A percentile compares a stretch with the other conserved stretches of the same genome.
These are phyloP conservation scores for Trichosporon sp. DNA, from an alignment of 1,284 basidiomycete species.

Conservation along the genomic window DNA sequence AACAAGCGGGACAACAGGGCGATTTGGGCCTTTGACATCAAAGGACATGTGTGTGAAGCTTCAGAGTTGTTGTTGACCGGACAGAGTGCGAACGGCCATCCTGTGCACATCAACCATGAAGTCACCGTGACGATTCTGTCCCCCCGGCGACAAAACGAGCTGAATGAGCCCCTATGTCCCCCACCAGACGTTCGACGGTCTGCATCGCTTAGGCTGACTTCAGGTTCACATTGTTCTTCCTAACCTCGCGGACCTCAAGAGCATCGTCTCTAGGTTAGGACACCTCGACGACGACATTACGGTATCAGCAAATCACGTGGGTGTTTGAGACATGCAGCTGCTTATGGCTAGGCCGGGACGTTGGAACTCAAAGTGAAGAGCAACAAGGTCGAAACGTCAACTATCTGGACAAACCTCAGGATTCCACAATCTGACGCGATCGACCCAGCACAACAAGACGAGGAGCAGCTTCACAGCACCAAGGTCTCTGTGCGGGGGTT, in stretches of 20 bases:
- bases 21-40: slow-evolving; percentile 52
- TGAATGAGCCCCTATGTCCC: slow-evolving; percentile 82
- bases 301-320: slow-evolving; percentile 57
- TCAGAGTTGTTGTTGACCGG: neutral
- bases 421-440: slow-evolving; percentile 60
- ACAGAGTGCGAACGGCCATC: slow-evolving; percentile 38
- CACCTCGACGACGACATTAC: slow-evolving; percentile 75
- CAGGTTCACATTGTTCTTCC: slow-evolving; percentile 83
- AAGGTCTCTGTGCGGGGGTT: slow-evolving; percentile 74
- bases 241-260: slow-evolving; percentile 72
- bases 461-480: slow-evolving; percentile 57
- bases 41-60: slow-evolving; percentile 37
- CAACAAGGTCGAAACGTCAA: slow-evolving; percentile 72
- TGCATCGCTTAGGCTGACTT: neutral
- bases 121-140: slow-evolving; percentile 66
- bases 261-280: slow-evolving; percentile 73
- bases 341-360: slow-evolving; percentile 45
- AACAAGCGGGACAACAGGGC: slow-evolving; percentile 48
- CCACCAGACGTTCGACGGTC: slow-evolving; percentile 72
- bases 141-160: slow-evolving; percentile 68
- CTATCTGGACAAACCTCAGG: slow-evolving; percentile 73
- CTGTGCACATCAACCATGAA: slow-evolving; percentile 55
- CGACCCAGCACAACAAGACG: neutral
- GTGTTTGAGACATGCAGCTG: slow-evolving; percentile 10
- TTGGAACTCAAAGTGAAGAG: slow-evolving; percentile 67